Base-by-base conservation (phyloP, 2,329 filamentous ascomycete species). In the Botrytis aclada region DNA sequence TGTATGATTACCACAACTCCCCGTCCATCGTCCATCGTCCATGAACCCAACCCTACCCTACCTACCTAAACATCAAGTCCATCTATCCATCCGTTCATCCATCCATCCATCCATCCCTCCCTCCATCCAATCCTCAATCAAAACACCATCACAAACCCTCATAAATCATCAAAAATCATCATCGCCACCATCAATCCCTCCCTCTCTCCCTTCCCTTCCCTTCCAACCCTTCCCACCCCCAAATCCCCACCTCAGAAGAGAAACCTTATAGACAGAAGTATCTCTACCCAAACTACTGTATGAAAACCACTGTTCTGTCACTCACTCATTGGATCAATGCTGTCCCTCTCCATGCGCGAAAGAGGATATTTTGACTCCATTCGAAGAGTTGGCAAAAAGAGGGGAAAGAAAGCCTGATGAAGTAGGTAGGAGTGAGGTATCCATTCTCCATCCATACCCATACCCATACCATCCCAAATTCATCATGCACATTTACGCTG, bases 91-190 rank as follows among this genome's bases (percentile, higher is more conserved):
- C 45, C 1, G 1, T 45, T 7, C 41, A 43, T 6, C 16, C 45
- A 47, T 47, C 45, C 1, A 3, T 45, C 20, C 43, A 22, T 51
- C 47, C 43, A 2, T 8, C 43, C 4, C 4, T 51, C 22, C 4
- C 25, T n/a, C 51, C 51, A 54, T n/a, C n/a, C 51, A 54, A 34
- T 62, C 37, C 12, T 63, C 62, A 45, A 32, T 7, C 61, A 45
- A 12, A 45, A 29, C 8, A 22, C 4, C 14, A 22, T 22, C 43
- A 45, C 22, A 7, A 45, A 45, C 5, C 14, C 22, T 45, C 20
- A 22, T 8, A 1, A 43, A 18, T 18, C 41, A 45, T 45, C 41
- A 65, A 76, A 78, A 58, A 37, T 66, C 63, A 37, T 66, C 63
- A 51, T 66, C 64, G 64, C 45, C 64, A 66, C 45, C 16, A 20